Evolutionary conservation across 2,329 filamentous ascomycete species (phyloP).

Genomic region (Beauveria brongniartii): DNA sequence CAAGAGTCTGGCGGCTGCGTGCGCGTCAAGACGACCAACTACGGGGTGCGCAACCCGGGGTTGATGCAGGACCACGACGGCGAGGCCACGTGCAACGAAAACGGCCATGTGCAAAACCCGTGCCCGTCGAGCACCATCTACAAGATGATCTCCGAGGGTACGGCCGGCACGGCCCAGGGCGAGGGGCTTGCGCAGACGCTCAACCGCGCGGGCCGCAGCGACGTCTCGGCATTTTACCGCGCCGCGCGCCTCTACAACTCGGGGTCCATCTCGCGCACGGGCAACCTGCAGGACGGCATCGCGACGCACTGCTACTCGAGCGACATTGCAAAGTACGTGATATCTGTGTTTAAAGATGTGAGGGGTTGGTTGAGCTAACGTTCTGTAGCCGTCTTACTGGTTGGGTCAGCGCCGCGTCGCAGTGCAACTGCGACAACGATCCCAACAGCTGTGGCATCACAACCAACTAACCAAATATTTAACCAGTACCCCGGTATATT

Average conservation of each 20-base stretch:
- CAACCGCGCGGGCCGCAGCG: slow-evolving; percentile 19
- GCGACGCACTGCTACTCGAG: slow-evolving; percentile 41
- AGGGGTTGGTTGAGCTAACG: not conserved
- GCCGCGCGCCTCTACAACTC: slow-evolving; percentile 43
- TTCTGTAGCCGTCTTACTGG: slow-evolving; percentile 14
- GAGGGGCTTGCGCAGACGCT: slow-evolving; percentile 34
- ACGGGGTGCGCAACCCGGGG: slow-evolving; percentile 34
- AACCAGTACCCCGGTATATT: not conserved
- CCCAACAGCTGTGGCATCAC: slow-evolving; percentile 14
- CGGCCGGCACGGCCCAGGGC: slow-evolving; percentile 30
- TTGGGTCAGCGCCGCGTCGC: slow-evolving; percentile 14
- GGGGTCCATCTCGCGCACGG: slow-evolving; percentile 28
- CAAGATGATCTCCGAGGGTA: slow-evolving; percentile 32
- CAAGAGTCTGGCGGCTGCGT: slow-evolving; percentile 38
- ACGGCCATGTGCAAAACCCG: slow-evolving; percentile 16
- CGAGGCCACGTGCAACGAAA: slow-evolving; percentile 26
- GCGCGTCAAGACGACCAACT: slow-evolving; percentile 30
- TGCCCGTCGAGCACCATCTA: slow-evolving; percentile 19
- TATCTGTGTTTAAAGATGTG: not conserved
- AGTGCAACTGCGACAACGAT: slow-evolving; percentile 17
- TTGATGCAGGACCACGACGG: slow-evolving; percentile 32
- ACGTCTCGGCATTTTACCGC: slow-evolving; percentile 34
- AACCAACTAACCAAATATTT: slow-evolving; percentile 2
- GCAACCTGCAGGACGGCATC: slow-evolving; percentile 31
- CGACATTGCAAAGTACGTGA: slow-evolving; percentile 32